Evolutionary conservation across 257 asterid genomes (phyloP).

Genomic region (Nicotiana knightiana): DNA sequence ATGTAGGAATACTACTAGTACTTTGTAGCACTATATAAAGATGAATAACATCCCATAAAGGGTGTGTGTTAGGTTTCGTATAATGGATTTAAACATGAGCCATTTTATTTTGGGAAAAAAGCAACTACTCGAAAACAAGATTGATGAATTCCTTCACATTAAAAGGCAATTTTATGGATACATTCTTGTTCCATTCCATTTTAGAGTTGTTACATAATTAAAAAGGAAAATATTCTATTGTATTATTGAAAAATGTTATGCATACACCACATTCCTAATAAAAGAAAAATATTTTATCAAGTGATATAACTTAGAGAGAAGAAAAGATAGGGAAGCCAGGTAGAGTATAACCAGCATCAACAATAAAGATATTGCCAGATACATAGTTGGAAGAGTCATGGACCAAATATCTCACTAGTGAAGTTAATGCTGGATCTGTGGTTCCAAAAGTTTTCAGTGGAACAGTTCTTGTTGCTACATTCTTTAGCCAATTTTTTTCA

Average conservation of each 20-base stretch:
- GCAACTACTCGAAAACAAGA: too few species aligned
- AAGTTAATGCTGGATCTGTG: slow-evolving; percentile 58
- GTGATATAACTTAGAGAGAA: slow-evolving; percentile 35
- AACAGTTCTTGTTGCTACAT: slow-evolving; percentile 31
- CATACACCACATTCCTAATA: too few species aligned
- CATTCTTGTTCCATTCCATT: background rate
- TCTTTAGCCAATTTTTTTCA: slow-evolving; percentile 49
- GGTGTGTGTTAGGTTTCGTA: too few species aligned
- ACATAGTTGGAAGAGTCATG: slow-evolving; percentile 57
- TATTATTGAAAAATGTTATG: too few species aligned
- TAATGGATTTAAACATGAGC: too few species aligned
- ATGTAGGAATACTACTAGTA: too few species aligned
- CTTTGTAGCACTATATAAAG: too few species aligned
- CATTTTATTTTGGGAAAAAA: too few species aligned
- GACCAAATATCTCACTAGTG: slow-evolving; percentile 50
- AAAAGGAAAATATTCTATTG: too few species aligned
- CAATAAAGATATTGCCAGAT: slow-evolving; percentile 52
- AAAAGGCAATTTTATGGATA: background rate
- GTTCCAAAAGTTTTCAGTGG: slow-evolving; percentile 54
- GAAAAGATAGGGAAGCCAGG: slow-evolving; percentile 60
- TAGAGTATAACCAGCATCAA: slow-evolving; percentile 55
- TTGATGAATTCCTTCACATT: background rate
- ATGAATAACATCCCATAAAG: too few species aligned
- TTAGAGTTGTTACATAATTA: background rate
- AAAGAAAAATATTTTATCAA: background rate